A percentile compares a stretch with the other conserved stretches of the same genome.
Evolutionary conservation across 495 filamentous ascomycete species (phyloP).

Genomic region (Trichoderma orchidacearum): DNA sequence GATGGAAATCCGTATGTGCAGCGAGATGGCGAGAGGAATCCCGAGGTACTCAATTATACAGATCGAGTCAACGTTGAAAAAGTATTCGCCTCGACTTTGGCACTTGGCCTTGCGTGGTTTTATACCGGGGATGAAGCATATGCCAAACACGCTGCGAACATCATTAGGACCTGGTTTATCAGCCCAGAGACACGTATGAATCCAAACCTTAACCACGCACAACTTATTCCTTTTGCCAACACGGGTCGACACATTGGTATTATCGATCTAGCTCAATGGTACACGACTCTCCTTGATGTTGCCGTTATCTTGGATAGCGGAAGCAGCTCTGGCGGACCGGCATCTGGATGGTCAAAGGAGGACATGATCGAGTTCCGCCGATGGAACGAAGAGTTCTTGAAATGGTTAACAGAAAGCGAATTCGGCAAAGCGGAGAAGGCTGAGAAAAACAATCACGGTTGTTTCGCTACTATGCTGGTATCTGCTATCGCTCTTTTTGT

Average conservation of each 20-base stretch:
- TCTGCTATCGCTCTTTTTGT: slow-evolving; percentile 8
- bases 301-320: slow-evolving; percentile 4
- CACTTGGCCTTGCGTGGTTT: slow-evolving; percentile 8
- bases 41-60: slow-evolving; percentile 5
- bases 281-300: slow-evolving; percentile 8
- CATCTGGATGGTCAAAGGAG: slow-evolving; percentile 3
- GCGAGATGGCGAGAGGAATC: slow-evolving; percentile 7
- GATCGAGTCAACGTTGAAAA: slow-evolving; percentile 3
- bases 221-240: slow-evolving; percentile 8
- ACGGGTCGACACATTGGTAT: slow-evolving; percentile 8
- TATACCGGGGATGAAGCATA: slow-evolving; percentile 8
- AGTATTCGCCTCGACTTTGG: slow-evolving; percentile 2
- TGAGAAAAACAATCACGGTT: slow-evolving; percentile 7
- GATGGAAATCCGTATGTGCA: slow-evolving; percentile 6
- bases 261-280: slow-evolving; percentile 10
- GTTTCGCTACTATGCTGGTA: slow-evolving; percentile 6
- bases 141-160: slow-evolving; percentile 6
- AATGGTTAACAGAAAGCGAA: slow-evolving; percentile 6
- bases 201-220: slow-evolving; percentile 9
- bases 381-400: slow-evolving; percentile 7
- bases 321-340: background rate
- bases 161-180: slow-evolving; percentile 8
- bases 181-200: slow-evolving; percentile 7
- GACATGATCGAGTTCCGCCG: slow-evolving; percentile 6
- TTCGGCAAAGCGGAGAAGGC: slow-evolving; percentile 6